phyloP scores from a whole-genome alignment of 1,284 basidiomycete species.

The Tilletia indica region DNA sequence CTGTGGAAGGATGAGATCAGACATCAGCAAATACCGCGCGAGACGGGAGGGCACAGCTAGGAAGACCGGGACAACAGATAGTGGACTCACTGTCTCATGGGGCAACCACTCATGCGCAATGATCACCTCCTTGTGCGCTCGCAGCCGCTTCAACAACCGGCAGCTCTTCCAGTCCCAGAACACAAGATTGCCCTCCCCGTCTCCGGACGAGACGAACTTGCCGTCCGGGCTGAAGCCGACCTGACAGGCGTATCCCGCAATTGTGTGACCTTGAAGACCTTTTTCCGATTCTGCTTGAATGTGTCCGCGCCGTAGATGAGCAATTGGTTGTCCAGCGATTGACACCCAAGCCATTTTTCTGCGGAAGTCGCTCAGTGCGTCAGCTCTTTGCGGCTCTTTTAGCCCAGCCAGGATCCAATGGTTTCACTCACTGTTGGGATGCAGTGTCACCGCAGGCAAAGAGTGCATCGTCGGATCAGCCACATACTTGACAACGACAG shows the following conservation, averaged over 20 bases:
- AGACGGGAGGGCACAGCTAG: no score
- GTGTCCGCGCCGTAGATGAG: slow-evolving; percentile 88
- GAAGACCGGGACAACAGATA: neutral
- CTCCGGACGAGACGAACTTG: slow-evolving; percentile 93
- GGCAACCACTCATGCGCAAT: slow-evolving; percentile 97
- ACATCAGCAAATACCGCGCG: no score
- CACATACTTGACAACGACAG: slow-evolving; percentile 98
- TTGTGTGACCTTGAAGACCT: slow-evolving; percentile 92
- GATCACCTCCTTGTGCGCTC: slow-evolving; percentile 88
- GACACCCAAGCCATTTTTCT: slow-evolving; percentile 95
- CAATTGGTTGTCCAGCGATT: slow-evolving; percentile 97
- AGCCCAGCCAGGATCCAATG: neutral
- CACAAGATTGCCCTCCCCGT: slow-evolving; percentile 88
- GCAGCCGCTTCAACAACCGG: slow-evolving; percentile 83
- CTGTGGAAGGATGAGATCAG: neutral
- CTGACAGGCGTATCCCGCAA: slow-evolving; percentile 94
- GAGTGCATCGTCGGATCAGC: slow-evolving; percentile 99
- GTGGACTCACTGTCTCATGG: slow-evolving; percentile 76
- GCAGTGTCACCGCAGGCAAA: slow-evolving; percentile 93
- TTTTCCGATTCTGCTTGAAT: slow-evolving; percentile 96
- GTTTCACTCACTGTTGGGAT: slow-evolving; percentile 79
- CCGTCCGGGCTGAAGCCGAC: slow-evolving; percentile 97
- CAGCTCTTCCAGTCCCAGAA: slow-evolving; percentile 99
- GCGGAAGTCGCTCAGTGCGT: slow-evolving; percentile 20
- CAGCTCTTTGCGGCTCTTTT: neutral